Evolutionary conservation across 1,139 yeast species (phyloP), one percentile per base, ranked within the genome.

Genomic region (Arxiozyma slooffiae): DNA sequence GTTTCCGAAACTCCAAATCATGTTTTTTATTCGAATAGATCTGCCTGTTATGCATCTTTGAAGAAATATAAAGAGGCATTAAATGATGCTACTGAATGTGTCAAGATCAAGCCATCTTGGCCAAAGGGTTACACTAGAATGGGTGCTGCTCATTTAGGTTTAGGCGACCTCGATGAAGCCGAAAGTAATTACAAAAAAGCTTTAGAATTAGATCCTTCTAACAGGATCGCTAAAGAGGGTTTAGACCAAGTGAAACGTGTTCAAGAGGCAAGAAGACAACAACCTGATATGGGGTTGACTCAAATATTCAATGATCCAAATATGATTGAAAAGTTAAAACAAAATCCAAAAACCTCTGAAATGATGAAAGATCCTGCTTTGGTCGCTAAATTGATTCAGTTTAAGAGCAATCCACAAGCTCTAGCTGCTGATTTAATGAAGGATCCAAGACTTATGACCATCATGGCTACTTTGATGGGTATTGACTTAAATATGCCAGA

Each of bases 61-160:
- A 82, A 82, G 64, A 71, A 88, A 59, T 92, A 81, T 63, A 69
- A 70, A 38, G 73, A 81, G 55, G 97, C 97, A 2, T 74, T 88
- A 53, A 73, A 75, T 51, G 97, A 92, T 67, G 97, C 97, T 24
- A 72, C 85, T 55, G 79, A 84, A 63, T 85, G 96, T 70, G 81
- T 85, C 49, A 77, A 78, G 62, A 80, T 88, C 70, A 88, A 86
- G 57, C 81, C 87, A 22, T 57, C 80, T 3, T 92, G 97, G 97
- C 89, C 96, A 21, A 92, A 92, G 70, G 98, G 97, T 47, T 86
- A 85, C 74, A 85, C 82, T 63, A 84, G 99, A 71, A 85, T 86
- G 48, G 99, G 89, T 52, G 92, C 97, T 57, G 98, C 98, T 37
- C 81, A 84, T 51, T 85, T 76, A 61, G 98, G 98, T 17, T 74